These are phyloP conservation scores for Gardenia jasminoides DNA, from an alignment of 257 asterid genomes.

Conservation along the genomic window DNA sequence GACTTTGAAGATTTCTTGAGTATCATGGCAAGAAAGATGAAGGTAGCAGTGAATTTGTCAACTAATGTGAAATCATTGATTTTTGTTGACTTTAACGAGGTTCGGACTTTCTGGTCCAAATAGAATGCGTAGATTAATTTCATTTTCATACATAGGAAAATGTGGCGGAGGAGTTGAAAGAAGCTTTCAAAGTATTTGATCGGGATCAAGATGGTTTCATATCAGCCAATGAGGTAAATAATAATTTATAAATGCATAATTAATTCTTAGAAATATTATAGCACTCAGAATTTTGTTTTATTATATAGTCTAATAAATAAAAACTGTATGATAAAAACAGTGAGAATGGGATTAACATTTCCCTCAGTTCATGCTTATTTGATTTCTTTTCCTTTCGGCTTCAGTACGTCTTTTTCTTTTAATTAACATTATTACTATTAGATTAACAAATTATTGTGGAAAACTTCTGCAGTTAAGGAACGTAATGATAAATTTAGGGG, in stretches of 20 bases:
- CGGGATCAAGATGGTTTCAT: constrained; percentile 87
- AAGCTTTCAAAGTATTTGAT: constrained; percentile 82
- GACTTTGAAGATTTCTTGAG: constrained; percentile 63
- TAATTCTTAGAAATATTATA: not conserved
- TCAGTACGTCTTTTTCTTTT: not conserved
- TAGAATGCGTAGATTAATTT: not conserved
- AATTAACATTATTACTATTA: too few relatives aligned
- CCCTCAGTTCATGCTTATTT: too few relatives aligned
- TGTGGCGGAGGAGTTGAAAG: constrained; percentile 64
- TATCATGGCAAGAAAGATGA: constrained; percentile 62
- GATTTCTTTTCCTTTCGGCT: not conserved
- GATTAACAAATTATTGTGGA: not conserved
- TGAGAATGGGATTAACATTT: too few relatives aligned
- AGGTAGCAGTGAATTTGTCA: constrained; percentile 28
- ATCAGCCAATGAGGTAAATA: constrained; percentile 62
- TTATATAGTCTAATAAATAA: too few relatives aligned
- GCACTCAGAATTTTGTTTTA: too few relatives aligned
- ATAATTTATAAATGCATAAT: not conserved
- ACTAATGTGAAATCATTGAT: not conserved
- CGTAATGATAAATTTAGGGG: constrained; percentile 77
- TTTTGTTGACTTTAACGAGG: not conserved
- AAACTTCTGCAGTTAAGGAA: constrained; percentile 47
- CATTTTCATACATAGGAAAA: constrained; percentile 41
- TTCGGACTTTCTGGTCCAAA: not conserved
- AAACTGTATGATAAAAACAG: too few relatives aligned